phyloP scores from a whole-genome alignment of 441 rosid genomes.

The Corymbia citriodora region DNA sequence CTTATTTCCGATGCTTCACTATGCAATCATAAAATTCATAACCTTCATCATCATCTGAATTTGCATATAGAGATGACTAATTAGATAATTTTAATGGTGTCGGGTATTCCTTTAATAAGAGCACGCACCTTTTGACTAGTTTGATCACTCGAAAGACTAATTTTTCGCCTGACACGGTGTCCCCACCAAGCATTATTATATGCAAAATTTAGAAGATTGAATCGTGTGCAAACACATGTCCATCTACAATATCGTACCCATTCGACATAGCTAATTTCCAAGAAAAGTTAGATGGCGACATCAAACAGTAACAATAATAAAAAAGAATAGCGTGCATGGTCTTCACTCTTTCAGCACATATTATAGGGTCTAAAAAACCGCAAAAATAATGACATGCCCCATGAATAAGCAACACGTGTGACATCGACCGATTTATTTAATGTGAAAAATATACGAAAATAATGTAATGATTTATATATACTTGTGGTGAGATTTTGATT shows the following conservation, averaged over 20 bases:
- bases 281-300: neutral
- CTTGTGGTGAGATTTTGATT: neutral
- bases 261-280: neutral
- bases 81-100: neutral
- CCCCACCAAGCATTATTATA: neutral
- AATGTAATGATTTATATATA: neutral
- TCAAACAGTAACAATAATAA: neutral
- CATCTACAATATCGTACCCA: neutral
- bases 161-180: neutral
- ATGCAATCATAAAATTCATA: neutral
- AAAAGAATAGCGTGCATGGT: neutral
- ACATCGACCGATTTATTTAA: neutral
- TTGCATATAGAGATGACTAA: neutral
- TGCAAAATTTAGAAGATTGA: neutral
- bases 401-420: neutral
- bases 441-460: neutral
- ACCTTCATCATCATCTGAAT: neutral
- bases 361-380: neutral
- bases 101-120: too few relatives aligned
- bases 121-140: neutral
- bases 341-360: neutral
- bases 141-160: neutral
- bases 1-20: neutral
- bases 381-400: neutral
- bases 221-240: neutral